phyloP scores from a whole-genome alignment of 2,329 filamentous ascomycete genomes.

The Trichoderma afroharzianum region DNA sequence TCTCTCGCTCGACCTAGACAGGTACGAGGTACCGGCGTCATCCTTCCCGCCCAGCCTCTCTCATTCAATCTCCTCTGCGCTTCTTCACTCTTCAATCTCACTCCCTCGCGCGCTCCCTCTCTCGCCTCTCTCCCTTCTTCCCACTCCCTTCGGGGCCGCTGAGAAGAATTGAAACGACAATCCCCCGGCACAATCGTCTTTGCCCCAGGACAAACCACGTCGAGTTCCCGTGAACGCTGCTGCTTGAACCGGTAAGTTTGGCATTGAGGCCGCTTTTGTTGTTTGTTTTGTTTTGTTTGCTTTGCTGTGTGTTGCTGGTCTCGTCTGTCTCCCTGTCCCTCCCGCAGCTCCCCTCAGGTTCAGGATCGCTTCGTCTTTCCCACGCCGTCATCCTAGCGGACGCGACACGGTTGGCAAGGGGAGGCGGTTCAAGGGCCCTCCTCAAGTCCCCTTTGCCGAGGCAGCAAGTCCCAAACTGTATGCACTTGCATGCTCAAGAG shows the following conservation, averaged over 20 bases:
- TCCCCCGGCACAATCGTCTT: not conserved
- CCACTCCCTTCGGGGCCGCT: constrained; percentile 12
- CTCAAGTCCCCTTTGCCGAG: constrained; percentile 15
- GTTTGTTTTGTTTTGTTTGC: not conserved
- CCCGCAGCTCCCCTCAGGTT: constrained; percentile 11
- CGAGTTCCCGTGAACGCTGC: not conserved
- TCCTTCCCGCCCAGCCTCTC: constrained; percentile 14
- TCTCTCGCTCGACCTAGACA: not conserved
- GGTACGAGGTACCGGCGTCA: constrained; percentile 9
- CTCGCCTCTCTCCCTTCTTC: not conserved
- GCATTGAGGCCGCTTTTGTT: not conserved
- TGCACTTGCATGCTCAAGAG: constrained; percentile 10
- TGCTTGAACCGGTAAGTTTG: constrained; percentile 1
- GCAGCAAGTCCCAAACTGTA: constrained; percentile 14
- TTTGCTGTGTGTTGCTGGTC: not conserved
- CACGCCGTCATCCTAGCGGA: constrained; percentile 1
- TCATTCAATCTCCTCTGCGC: not conserved
- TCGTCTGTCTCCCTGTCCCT: not conserved
- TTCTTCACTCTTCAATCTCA: constrained; percentile 12
- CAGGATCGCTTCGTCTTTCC: not conserved
- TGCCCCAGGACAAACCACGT: not conserved
- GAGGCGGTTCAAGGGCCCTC: not conserved
- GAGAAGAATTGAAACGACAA: constrained; percentile 9
- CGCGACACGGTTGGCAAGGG: constrained; percentile 10
- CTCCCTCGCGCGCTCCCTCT: constrained; percentile 3